phyloP scores from a whole-genome alignment of 2,329 filamentous ascomycete species.

The Ceratocystis lukuohia region DNA sequence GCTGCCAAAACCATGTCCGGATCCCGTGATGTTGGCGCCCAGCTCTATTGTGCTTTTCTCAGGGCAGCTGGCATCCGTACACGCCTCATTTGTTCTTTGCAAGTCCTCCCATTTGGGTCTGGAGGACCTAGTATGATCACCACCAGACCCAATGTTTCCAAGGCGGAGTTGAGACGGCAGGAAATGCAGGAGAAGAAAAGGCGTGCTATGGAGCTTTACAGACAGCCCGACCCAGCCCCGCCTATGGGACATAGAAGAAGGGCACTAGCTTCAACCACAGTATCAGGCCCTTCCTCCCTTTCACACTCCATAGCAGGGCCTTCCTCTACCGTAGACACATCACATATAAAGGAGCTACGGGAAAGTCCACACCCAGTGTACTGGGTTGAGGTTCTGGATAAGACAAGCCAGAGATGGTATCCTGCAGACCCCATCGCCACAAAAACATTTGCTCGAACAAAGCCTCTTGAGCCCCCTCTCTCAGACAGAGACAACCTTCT shows the following conservation, averaged over 20 bases:
- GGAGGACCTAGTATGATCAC: slow-evolving; percentile 35
- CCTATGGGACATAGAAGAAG: neutral
- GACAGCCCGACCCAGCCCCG: neutral
- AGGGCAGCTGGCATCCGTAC: slow-evolving; percentile 69
- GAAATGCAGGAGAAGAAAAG: slow-evolving; percentile 25
- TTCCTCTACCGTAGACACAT: slow-evolving; percentile 21
- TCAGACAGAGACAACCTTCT: slow-evolving; percentile 64
- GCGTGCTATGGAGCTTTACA: slow-evolving; percentile 15
- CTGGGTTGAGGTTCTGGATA: slow-evolving; percentile 87
- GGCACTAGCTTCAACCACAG: slow-evolving; percentile 7
- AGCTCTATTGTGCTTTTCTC: slow-evolving; percentile 79
- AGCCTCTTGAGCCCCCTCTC: slow-evolving; percentile 68
- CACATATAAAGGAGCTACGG: slow-evolving; percentile 34
- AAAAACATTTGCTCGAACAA: slow-evolving; percentile 57
- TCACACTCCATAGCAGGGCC: neutral
- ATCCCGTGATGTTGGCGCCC: slow-evolving; percentile 78
- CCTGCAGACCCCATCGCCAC: slow-evolving; percentile 77
- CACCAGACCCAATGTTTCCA: slow-evolving; percentile 27
- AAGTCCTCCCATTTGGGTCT: slow-evolving; percentile 58
- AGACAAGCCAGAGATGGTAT: slow-evolving; percentile 81
- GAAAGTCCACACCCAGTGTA: slow-evolving; percentile 74
- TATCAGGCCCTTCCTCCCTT: neutral
- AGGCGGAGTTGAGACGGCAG: slow-evolving; percentile 21
- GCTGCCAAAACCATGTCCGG: slow-evolving; percentile 59
- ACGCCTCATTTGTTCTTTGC: slow-evolving; percentile 79